phyloP scores from a whole-genome alignment of 495 filamentous ascomycete genomes.

The Bathelium albidoporum region DNA sequence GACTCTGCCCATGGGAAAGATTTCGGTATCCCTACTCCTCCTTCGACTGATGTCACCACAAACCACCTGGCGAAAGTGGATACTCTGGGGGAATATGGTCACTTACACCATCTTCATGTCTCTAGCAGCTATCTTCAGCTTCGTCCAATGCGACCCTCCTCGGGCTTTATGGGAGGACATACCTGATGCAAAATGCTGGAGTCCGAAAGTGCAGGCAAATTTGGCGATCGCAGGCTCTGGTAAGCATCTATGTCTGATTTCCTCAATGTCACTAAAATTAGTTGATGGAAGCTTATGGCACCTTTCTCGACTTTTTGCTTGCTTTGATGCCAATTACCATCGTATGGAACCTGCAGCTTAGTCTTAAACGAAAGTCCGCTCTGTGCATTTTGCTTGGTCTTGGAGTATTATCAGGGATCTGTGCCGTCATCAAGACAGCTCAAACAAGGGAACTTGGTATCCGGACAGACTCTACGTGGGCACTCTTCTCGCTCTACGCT shows the following conservation, averaged over 20 bases:
- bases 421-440: slow-evolving; percentile 16
- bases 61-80: slow-evolving; percentile 8
- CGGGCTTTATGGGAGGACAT: slow-evolving; percentile 14
- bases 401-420: slow-evolving; percentile 13
- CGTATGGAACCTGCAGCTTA: slow-evolving; percentile 7
- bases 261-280: not conserved
- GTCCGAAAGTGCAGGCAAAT: slow-evolving; percentile 8
- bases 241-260: not conserved
- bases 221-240: not conserved
- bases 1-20: slow-evolving; percentile 10
- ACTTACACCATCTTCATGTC: not conserved
- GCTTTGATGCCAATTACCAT: slow-evolving; percentile 9
- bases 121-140: slow-evolving; percentile 11
- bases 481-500: slow-evolving; percentile 6
- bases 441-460: not conserved
- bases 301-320: slow-evolving; percentile 8
- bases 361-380: slow-evolving; percentile 2
- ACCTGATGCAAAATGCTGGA: slow-evolving; percentile 10
- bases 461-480: slow-evolving; percentile 2
- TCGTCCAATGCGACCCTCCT: slow-evolving; percentile 14
- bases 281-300: not conserved
- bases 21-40: slow-evolving; percentile 13
- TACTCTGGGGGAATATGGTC: slow-evolving; percentile 11
- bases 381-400: slow-evolving; percentile 5
- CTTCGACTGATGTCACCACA: slow-evolving; percentile 10